A percentile compares a stretch with the other conserved stretches of the same genome.
Evolutionary conservation across 2,329 filamentous ascomycete species (phyloP).

Genomic region (Cladosporium austrohemisphaericum): DNA sequence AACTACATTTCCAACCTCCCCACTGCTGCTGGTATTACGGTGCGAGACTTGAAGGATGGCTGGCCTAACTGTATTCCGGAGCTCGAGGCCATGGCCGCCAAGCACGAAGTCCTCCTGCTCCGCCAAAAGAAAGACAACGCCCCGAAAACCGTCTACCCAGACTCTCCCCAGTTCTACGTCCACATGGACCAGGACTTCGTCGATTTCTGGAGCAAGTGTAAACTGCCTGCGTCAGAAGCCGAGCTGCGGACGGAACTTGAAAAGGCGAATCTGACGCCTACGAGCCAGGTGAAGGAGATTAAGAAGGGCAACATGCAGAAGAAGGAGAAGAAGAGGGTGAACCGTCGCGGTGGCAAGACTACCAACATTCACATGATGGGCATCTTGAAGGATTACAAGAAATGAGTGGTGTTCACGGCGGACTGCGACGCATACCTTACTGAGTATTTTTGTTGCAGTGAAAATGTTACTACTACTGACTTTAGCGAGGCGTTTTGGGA

Average conservation of each 20-base stretch:
- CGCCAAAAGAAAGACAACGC: slow-evolving; percentile 90
- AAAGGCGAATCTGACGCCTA: slow-evolving; percentile 76
- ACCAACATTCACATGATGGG: slow-evolving; percentile 86
- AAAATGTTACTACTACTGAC: no score
- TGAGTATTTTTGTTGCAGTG: no score
- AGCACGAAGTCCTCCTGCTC: slow-evolving; percentile 78
- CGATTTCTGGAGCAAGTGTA: slow-evolving; percentile 75
- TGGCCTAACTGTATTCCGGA: slow-evolving; percentile 82
- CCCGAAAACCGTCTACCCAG: slow-evolving; percentile 81
- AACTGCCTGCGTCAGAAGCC: slow-evolving; percentile 66
- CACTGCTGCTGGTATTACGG: slow-evolving; percentile 73
- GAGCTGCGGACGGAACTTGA: slow-evolving; percentile 74
- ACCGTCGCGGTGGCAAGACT: slow-evolving; percentile 70
- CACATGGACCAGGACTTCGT: slow-evolving; percentile 79
- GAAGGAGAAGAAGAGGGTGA: slow-evolving; percentile 72
- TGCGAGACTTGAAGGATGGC: slow-evolving; percentile 92
- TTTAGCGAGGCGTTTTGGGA: no score
- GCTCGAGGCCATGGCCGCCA: slow-evolving; percentile 71
- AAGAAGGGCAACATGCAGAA: slow-evolving; percentile 51
- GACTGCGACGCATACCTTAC: no score
- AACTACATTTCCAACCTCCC: slow-evolving; percentile 75
- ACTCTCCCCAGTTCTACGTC: slow-evolving; percentile 58
- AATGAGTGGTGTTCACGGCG: no score
- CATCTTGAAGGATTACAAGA: slow-evolving; percentile 68
- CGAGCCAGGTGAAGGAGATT: slow-evolving; percentile 70